Evolutionary conservation across 306 rosid genomes (phyloP), one percentile per base, ranked within the genome.

Genomic region (Vachellia collinsii): DNA sequence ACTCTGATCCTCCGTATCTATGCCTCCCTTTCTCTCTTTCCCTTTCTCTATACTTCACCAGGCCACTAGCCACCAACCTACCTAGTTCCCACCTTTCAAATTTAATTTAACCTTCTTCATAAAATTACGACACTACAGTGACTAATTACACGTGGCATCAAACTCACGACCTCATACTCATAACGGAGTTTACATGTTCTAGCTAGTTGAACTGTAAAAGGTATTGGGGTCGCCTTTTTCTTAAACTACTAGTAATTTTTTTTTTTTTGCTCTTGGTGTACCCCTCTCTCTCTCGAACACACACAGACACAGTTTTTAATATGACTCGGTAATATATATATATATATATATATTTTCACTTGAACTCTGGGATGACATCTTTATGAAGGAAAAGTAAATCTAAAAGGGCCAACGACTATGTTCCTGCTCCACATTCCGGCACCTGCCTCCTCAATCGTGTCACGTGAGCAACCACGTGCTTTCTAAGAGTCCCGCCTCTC

Each of bases 1-100:
- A 94, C 91, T 76, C 68, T 82, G 97, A 92, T 92, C 90, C 93
- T 89, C 91, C 89, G 92, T 88, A 94, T 94, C 98, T 82, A 71
- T 17, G 20, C 37, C 37, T 64, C 68, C 4, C 8, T 25, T 11
- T 61, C 67, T 61, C 67, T 20, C 65, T 10, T 9, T 61, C 67
- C 17, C 39, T 22, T 59, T 20, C 64, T 20, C 17, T 14, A 59
- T 59, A 10, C 65, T 59, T 59, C 65, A 58, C 65, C n/a, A n/a
- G n/a, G n/a, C n/a, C 65, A 23, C 61, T 17, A 54, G 11, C 53
- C 53, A 59, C 37, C 36, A 7, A 59, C 65, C 64, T 7, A 22
- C 5, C 64, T 58, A 23, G 38, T 1, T 16, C 11, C 14, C 37
- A 16, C 37, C 13, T 20, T 59, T 22, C 34, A 29, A 29, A 29